A percentile compares a stretch with the other conserved stretches of the same genome.
These are phyloP conservation scores for Dovyalis caffra DNA, from an alignment of 345 rosid species.

Conservation along the genomic window DNA sequence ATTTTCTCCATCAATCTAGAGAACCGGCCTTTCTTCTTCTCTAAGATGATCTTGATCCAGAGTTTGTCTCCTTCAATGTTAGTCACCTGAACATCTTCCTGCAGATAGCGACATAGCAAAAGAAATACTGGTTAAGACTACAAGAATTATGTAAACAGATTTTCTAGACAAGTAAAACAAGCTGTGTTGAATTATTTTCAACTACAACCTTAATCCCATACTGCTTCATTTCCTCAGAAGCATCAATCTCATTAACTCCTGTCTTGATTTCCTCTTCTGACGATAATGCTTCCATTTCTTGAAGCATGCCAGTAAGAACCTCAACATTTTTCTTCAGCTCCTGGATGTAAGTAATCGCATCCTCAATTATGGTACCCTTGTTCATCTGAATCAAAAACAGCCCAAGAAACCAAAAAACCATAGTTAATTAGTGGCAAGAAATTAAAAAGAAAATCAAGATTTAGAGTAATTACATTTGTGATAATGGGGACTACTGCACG, in stretches of 20 bases:
- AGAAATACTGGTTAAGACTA: not conserved
- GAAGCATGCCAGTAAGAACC: constrained; percentile 52
- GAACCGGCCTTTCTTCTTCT: constrained; percentile 58
- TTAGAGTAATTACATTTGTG: constrained; percentile 55
- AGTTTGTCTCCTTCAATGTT: constrained; percentile 47
- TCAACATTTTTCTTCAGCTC: constrained; percentile 49
- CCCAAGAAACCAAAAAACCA: too few species aligned
- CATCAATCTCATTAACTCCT: constrained; percentile 16
- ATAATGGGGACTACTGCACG: constrained; percentile 82
- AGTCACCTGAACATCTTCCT: constrained; percentile 68
- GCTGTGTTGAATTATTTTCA: not conserved
- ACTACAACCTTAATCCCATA: constrained; percentile 50
- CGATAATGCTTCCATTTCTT: constrained; percentile 44
- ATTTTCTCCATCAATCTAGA: constrained; percentile 58
- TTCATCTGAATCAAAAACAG: constrained; percentile 52
- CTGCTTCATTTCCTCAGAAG: constrained; percentile 45
- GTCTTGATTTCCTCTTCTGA: constrained; percentile 29
- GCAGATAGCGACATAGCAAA: not conserved
- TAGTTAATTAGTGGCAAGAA: too few species aligned
- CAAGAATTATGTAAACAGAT: too few species aligned
- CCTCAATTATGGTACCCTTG: constrained; percentile 74
- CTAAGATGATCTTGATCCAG: constrained; percentile 65
- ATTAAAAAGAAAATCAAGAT: not conserved
- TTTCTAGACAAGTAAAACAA: not conserved
- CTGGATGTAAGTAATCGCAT: constrained; percentile 75